Evolutionary conservation across 139 green algal species (phyloP), one percentile per base, ranked within the genome.

Genomic region (Chlorokybus atmophyticus): DNA sequence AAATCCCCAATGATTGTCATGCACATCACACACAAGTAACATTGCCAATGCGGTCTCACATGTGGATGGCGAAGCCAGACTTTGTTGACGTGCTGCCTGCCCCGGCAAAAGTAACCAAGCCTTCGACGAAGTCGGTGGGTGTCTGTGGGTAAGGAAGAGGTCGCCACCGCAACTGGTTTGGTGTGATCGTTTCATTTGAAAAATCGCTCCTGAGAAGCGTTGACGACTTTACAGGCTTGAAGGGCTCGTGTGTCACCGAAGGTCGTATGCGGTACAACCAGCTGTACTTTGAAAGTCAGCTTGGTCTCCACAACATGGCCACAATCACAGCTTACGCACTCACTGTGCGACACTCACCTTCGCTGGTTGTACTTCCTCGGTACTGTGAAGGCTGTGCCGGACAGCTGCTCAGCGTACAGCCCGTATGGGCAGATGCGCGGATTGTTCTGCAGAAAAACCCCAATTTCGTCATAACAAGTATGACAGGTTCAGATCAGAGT

Each of bases 221-320:
- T 17, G 17, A 47, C 17, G 44, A 26, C 49, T 28, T 67, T 51
- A 28, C 25, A 41, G 50, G 52, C 3, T 78, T 81, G 56, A 84
- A 87, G 1, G 76, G 79, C 68, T 86, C 68, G 56, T 94, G 83
- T 4, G 79, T 90, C 17, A 95, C 86, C 1, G 81, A 93, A 3
- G 88, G 88, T 1, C 73, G 75, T 40, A 89, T 87, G 60, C 88
- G 77, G 67, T 96, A 96, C 19, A 96, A 64, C 88, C 88, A 95
- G n/a, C 26, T 84, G 78, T 25, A 67, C 14, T 30, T 49, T 29
- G 5, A 49, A 25, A 59, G 31, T 23, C 7, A 6, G 29, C 29
- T 6, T n/a, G n/a, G n/a, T n/a, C n/a, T n/a, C n/a, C n/a, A n/a
- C n/a, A n/a, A n/a, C n/a, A n/a, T n/a, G n/a, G n/a, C n/a, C n/a